Evolutionary conservation across 139 green algal species (phyloP), one percentile per base, ranked within the genome.

Genomic region (Chlamydomonas sp.): DNA sequence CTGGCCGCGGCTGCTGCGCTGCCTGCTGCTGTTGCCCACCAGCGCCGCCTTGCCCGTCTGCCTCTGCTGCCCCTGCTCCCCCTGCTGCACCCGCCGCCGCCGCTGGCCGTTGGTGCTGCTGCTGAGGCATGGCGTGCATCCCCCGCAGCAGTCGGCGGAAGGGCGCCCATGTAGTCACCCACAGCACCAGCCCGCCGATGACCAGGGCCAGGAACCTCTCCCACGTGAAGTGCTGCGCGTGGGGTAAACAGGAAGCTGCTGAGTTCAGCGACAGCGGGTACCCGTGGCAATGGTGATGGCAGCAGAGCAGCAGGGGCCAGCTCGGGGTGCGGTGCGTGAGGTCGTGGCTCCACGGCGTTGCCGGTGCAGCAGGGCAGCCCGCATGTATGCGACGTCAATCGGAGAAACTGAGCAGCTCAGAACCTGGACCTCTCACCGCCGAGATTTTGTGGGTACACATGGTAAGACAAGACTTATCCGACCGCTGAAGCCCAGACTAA

Each of bases 191-290:
- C 17, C 86, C 94, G 6, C 91, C 84, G 14, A 88, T 74, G 4
- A 94, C 14, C n/a, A 98, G 90, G 61, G 92, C 80, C 63, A 95
- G 67, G 80, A 97, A 92, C 18, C 95, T 91, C 1, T 86, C 76
- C 63, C 93, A 95, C 0, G 95, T 95, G 89, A 93, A 97, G 91
- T 97, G 93, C 95, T 95, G 93, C 86, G 83, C 9, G 49, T 49
- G 31, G 31, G 31, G 31, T 49, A 49, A 49, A 49, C 31, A 49
- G 31, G 31, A 49, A 49, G 31, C 31, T 49, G 31, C 31, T 49
- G 31, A 49, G 31, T 49, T 49, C 31, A 49, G 31, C 31, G 31
- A 49, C 31, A 49, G 31, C 31, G 31, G 31, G 31, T 49, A 49
- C 31, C 31, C 31, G 31, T 49, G 31, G 31, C 31, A 49, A 49